Percentiles rank a stretch among this genome's conserved stretches.
These are phyloP conservation scores for Cudoniella acicularis DNA, from an alignment of 495 filamentous ascomycete species.

Conservation along the genomic window DNA sequence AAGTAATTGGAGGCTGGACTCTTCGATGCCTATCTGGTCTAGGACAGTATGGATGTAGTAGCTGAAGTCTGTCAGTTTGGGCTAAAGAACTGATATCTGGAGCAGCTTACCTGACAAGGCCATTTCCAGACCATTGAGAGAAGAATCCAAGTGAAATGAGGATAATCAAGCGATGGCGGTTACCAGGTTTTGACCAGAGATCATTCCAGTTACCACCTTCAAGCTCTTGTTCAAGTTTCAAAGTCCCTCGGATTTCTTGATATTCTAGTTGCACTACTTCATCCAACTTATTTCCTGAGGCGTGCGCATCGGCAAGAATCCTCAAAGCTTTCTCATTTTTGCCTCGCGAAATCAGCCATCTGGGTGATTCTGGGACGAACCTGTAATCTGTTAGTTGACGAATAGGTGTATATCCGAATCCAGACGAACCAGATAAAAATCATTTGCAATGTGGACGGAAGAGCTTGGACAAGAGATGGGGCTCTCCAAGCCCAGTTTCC, in stretches of 20 bases:
- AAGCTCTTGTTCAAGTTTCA: slow-evolving; percentile 43
- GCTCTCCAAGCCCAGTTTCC: slow-evolving; percentile 38
- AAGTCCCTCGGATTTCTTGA: slow-evolving; percentile 35
- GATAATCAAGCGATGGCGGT: slow-evolving; percentile 29
- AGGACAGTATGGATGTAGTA: slow-evolving; percentile 43
- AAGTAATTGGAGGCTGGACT: slow-evolving; percentile 29
- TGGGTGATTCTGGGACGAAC: slow-evolving; percentile 5
- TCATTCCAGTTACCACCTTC: slow-evolving; percentile 24
- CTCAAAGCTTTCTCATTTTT: slow-evolving; percentile 22
- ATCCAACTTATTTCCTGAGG: slow-evolving; percentile 11
- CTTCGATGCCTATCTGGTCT: slow-evolving; percentile 13
- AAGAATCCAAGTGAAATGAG: slow-evolving; percentile 33
- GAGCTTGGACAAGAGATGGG: slow-evolving; percentile 36
- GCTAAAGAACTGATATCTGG: background rate
- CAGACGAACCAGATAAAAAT: slow-evolving; percentile 33
- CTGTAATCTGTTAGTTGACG: background rate
- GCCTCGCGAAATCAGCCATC: slow-evolving; percentile 20
- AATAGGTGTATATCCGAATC: background rate
- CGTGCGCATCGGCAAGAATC: slow-evolving; percentile 27
- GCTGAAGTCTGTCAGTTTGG: slow-evolving; percentile 1
- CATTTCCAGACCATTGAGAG: slow-evolving; percentile 46
- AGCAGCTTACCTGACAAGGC: slow-evolving; percentile 28
- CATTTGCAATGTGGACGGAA: slow-evolving; percentile 31
- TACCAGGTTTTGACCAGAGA: slow-evolving; percentile 29
- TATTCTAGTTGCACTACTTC: slow-evolving; percentile 23